These are phyloP conservation scores for Candida qinlingensis DNA, from an alignment of 805 yeast species.

Conservation along the genomic window DNA sequence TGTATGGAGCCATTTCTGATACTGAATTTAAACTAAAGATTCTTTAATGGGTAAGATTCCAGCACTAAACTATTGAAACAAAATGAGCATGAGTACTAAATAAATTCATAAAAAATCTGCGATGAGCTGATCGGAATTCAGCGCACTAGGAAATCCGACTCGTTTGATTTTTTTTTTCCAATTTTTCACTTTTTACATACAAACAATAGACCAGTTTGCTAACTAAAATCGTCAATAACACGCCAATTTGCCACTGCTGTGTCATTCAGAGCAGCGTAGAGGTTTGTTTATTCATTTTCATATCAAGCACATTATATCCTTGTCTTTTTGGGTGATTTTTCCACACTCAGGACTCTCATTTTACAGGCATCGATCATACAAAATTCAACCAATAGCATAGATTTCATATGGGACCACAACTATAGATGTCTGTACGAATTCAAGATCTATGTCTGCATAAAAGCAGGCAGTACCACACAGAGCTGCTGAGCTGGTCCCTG, in stretches of 20 bases:
- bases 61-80: too few species aligned
- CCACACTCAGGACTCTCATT: too few species aligned
- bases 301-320: too few species aligned
- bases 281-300: background rate
- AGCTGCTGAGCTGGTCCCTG: slow-evolving; percentile 7
- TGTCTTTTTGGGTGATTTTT: too few species aligned
- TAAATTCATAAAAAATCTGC: background rate
- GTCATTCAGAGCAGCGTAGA: background rate
- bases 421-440: slow-evolving; percentile 4
- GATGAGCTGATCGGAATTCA: slow-evolving; percentile 6
- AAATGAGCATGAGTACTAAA: too few species aligned
- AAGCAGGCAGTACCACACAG: slow-evolving; percentile 8
- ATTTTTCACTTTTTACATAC: slow-evolving; percentile 1
- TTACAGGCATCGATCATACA: background rate
- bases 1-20: slow-evolving; percentile 4
- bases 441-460: slow-evolving; percentile 1
- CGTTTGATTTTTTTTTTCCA: slow-evolving; percentile 2
- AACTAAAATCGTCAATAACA: background rate
- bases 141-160: background rate
- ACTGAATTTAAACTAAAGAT: background rate
- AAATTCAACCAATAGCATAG: background rate
- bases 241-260: background rate
- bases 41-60: too few species aligned
- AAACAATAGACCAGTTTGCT: too few species aligned
- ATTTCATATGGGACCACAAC: background rate